Evolutionary conservation across 176 grass and related monocot species (phyloP), one percentile per base, ranked within the genome.

Genomic region (Zoysia pacifica): DNA sequence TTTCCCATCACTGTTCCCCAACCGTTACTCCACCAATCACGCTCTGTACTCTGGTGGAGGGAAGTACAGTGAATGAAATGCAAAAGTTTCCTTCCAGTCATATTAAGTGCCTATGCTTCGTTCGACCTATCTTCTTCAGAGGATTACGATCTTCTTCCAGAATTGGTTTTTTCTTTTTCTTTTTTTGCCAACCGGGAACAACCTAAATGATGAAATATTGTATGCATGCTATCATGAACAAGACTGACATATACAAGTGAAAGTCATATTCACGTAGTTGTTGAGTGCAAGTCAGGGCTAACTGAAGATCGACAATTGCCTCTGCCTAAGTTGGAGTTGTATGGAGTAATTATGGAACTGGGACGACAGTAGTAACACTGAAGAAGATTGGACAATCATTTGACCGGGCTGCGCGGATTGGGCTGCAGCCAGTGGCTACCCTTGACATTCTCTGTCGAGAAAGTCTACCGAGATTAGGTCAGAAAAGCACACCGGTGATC

Each of bases 201-300:
- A 28, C 28, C 28, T 28, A 28, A 28, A 28, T 28, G 28, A 28
- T 28, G 28, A 28, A 28, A 28, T 28, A 28, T 28, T 28, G 28
- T 28, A 28, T 28, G 28, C 28, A 28, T 28, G 28, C 28, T 28
- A 28, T 74, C 4, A 53, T 6, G n/a, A 74, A 43, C 16, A 19
- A 58, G 18, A 19, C 18, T 9, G 5, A 18, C 18, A 58, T 14
- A 28, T 54, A 8, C 56, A 7, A 9, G 15, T 5, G 4, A 28
- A 28, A 28, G 28, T 28, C 28, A 28, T 28, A 28, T 28, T 10
- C 35, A 60, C 40, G 37, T 81, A 59, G 64, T 71, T 81, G 67
- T 85, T 85, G 72, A 76, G 82, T 81, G 28, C 78, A 89, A 81
- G 76, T 11, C 48, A 71, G 41, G 41, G 65, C 77, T 45, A 60